A percentile compares a stretch with the other conserved stretches of the same genome.
These are phyloP conservation scores for Leccinum fibrillosum DNA, from an alignment of 768 basidiomycete genomes.

Conservation along the genomic window DNA sequence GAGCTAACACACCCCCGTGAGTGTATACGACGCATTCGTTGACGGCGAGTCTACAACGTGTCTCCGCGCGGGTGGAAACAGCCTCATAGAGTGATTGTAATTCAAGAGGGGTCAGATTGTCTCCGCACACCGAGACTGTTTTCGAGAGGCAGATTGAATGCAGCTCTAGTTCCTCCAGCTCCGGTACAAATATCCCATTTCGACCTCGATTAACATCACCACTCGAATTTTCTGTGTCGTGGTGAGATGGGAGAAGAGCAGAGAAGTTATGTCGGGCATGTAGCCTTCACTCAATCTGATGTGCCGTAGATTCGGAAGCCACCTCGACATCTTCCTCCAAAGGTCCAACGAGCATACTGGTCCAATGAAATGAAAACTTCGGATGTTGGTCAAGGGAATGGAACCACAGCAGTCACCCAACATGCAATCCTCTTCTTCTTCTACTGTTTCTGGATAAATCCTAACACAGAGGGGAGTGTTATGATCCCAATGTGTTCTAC, in stretches of 20 bases:
- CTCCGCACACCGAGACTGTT: too few species aligned
- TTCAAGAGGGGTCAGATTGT: not conserved
- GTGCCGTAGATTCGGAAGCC: not conserved
- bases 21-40: not conserved
- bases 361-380: not conserved
- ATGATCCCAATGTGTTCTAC: too few species aligned
- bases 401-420: not conserved
- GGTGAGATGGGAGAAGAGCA: not conserved
- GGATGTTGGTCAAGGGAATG: not conserved
- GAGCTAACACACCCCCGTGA: not conserved
- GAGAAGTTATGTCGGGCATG: not conserved
- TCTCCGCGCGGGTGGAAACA: not conserved
- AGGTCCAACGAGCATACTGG: not conserved
- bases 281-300: not conserved
- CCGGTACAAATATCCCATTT: not conserved
- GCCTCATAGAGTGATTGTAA: not conserved
- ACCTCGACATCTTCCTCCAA: constrained; percentile 3
- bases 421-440: not conserved
- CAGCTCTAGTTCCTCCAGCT: not conserved
- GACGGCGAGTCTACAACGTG: not conserved
- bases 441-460: too few species aligned
- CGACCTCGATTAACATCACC: not conserved
- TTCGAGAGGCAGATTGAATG: not conserved
- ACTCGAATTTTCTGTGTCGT: not conserved
- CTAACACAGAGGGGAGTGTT: too few species aligned